Percentiles rank a stretch among this genome's conserved stretches.
These are phyloP conservation scores for Polyplosphaeria fusca DNA, from an alignment of 495 filamentous ascomycete species.

Conservation along the genomic window DNA sequence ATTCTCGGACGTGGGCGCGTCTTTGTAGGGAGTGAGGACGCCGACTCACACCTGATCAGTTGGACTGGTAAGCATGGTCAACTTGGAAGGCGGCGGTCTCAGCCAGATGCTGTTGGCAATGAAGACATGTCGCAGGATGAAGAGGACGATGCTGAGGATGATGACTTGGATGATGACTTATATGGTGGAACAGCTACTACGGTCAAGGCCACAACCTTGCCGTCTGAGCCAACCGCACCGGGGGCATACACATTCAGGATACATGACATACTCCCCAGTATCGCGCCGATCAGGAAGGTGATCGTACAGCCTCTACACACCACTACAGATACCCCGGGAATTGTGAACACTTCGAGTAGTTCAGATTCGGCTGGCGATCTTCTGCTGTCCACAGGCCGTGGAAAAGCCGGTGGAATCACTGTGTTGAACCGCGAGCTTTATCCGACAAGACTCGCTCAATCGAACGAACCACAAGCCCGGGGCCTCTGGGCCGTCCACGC, in stretches of 20 bases:
- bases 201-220: constrained; percentile 35
- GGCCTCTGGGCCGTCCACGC: constrained; percentile 64
- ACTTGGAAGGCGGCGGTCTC: constrained; percentile 47
- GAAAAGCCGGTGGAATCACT: constrained; percentile 65
- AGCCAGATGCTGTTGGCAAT: constrained; percentile 38
- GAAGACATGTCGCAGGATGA: constrained; percentile 40
- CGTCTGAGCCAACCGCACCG: constrained; percentile 40
- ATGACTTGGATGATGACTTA: constrained; percentile 72
- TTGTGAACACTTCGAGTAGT: not conserved
- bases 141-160: constrained; percentile 54
- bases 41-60: constrained; percentile 76
- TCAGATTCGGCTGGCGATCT: constrained; percentile 49
- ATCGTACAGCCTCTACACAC: constrained; percentile 60
- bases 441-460: constrained; percentile 59
- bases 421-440: constrained; percentile 73
- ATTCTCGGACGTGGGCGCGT: constrained; percentile 65
- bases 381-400: constrained; percentile 67
- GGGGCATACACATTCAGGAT: constrained; percentile 70
- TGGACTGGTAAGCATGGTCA: constrained; percentile 63
- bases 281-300: constrained; percentile 73
- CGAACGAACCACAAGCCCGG: constrained; percentile 58
- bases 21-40: constrained; percentile 80
- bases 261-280: constrained; percentile 70
- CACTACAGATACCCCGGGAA: no score
- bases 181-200: constrained; percentile 53